These are phyloP conservation scores for Yamadazyma sp. DNA, from an alignment of 805 yeast species.

Conservation along the genomic window DNA sequence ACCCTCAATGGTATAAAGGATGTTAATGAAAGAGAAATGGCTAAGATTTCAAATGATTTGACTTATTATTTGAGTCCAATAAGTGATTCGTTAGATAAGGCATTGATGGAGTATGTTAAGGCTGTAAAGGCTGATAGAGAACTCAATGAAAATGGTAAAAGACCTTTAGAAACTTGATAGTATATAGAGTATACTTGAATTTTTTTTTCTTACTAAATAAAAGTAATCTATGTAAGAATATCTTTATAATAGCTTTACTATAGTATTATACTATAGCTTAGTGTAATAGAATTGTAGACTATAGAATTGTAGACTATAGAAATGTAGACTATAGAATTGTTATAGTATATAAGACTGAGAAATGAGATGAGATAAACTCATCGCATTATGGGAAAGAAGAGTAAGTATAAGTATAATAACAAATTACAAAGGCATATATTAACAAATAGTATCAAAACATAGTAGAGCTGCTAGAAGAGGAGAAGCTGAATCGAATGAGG, in stretches of 20 bases:
- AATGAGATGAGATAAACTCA: too few species aligned
- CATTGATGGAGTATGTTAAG: slow-evolving; percentile 31
- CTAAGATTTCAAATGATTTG: slow-evolving; percentile 30
- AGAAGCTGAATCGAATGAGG: slow-evolving; percentile 42
- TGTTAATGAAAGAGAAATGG: slow-evolving; percentile 3
- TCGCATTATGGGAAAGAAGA: slow-evolving; percentile 38
- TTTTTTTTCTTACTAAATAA: too few species aligned
- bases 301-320: too few species aligned
- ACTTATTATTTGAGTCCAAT: slow-evolving; percentile 30
- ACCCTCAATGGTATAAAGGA: not conserved
- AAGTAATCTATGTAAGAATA: too few species aligned
- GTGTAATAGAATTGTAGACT: too few species aligned
- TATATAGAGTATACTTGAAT: not conserved
- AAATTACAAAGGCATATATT: slow-evolving; percentile 1
- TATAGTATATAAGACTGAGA: too few species aligned
- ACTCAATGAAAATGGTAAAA: slow-evolving; percentile 34
- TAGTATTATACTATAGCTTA: too few species aligned
- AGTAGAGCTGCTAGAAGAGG: slow-evolving; percentile 81
- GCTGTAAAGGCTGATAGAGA: slow-evolving; percentile 21
- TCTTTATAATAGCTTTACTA: too few species aligned
- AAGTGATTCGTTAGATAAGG: slow-evolving; percentile 29
- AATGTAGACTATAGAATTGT: too few species aligned
- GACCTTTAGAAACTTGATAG: slow-evolving; percentile 24
- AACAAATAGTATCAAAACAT: slow-evolving; percentile 51
- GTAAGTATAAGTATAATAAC: slow-evolving; percentile 21